Conservation (phyloP, 2,329 filamentous ascomycete genomes). For the Fusarium torreyae region DNA sequence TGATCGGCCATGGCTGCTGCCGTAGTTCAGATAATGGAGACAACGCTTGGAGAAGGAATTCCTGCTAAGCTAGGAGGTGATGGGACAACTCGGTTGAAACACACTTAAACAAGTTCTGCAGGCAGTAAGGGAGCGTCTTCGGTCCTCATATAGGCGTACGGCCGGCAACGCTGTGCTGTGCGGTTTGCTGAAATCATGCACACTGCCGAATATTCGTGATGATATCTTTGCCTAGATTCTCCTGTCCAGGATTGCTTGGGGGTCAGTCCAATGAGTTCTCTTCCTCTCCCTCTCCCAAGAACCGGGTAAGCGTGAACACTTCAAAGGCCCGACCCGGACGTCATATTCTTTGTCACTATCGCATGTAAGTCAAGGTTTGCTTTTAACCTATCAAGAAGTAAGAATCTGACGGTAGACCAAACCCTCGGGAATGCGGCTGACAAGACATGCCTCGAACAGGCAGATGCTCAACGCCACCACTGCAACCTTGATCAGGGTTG, state of each 20-base stretch:
- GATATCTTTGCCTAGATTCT: conserved; percentile 23
- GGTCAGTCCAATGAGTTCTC: conserved; percentile 23
- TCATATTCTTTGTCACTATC: conserved; percentile 35
- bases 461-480: conserved; percentile 28
- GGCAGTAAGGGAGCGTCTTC: conserved; percentile 3
- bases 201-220: conserved; percentile 18
- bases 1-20: conserved; percentile 23
- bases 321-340: conserved; percentile 34
- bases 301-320: conserved; percentile 41
- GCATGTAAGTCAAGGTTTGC: conserved; percentile 17
- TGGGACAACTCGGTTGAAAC: conserved; percentile 1
- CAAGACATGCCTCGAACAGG: conserved; percentile 35
- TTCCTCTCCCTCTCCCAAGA: conserved; percentile 13
- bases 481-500: conserved; percentile 29
- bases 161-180: conserved; percentile 15
- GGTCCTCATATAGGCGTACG: conserved; percentile 16
- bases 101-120: neutral
- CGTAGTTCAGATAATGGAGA: neutral
- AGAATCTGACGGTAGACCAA: conserved; percentile 45
- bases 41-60: neutral
- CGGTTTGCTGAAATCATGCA: conserved; percentile 5
- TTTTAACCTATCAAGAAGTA: conserved; percentile 38
- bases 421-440: conserved; percentile 39
- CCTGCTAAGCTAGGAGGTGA: neutral
- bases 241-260: conserved; percentile 23